A percentile compares a stretch with the other conserved stretches of the same genome.
Conservation (phyloP, 2,329 filamentous ascomycete species). For the Penicillium sumatraense region DNA sequence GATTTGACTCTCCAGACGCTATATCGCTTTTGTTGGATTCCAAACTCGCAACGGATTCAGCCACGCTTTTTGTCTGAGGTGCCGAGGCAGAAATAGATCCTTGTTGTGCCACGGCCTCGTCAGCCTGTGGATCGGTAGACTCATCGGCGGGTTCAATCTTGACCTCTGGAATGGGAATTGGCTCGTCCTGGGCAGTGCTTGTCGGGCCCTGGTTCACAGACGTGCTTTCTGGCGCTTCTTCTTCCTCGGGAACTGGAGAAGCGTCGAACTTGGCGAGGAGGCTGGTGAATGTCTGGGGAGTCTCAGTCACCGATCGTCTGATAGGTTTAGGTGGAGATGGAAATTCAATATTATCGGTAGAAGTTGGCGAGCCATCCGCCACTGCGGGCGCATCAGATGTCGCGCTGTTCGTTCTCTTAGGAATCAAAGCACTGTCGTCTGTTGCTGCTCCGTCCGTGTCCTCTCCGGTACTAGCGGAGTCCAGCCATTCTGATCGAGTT, state of each 20-base stretch:
- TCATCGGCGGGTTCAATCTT: neutral
- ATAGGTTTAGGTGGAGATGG: conserved; percentile 14
- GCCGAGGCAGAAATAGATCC: neutral
- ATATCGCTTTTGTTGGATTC: neutral
- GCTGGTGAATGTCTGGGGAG: conserved; percentile 39
- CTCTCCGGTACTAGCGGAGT: conserved; percentile 35
- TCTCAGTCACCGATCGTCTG: conserved; percentile 33
- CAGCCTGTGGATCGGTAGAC: neutral
- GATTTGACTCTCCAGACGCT: neutral
- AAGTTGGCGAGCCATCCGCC: conserved; percentile 19
- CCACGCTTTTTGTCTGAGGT: neutral
- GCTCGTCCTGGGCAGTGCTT: neutral
- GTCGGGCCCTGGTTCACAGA: neutral
- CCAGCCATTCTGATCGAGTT: conserved; percentile 21
- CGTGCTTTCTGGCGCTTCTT: neutral
- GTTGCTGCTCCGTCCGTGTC: conserved; percentile 39
- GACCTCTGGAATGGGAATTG: neutral
- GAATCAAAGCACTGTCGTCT: conserved; percentile 34
- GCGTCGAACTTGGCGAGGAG: conserved; percentile 46
- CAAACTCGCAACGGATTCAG: neutral
- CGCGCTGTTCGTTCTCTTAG: conserved; percentile 29
- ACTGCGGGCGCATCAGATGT: conserved; percentile 29
- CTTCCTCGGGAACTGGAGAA: conserved; percentile 17
- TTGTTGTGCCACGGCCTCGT: neutral
- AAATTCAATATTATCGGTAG: conserved; percentile 9